Percentiles rank a stretch among this genome's conserved stretches.
phyloP scores from a whole-genome alignment of 192 early-diverging fungal species.

The Phlyctochytrium bullatum region DNA sequence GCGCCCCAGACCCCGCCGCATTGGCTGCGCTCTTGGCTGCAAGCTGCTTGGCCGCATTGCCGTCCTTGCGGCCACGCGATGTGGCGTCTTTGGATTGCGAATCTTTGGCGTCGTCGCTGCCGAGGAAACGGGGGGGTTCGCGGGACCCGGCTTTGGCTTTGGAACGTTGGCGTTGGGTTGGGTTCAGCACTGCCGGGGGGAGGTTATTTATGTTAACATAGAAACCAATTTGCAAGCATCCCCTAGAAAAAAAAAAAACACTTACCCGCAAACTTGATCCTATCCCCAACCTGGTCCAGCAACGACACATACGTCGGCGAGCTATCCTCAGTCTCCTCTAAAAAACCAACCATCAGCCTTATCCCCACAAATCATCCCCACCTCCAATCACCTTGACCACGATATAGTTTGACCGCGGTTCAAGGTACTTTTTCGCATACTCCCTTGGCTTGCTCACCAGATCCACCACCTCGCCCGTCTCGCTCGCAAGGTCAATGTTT shows the following conservation, averaged over 20 bases:
- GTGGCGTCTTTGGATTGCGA: not conserved
- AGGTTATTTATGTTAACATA: not conserved
- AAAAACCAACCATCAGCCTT: not conserved
- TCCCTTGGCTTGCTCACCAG: conserved; percentile 48
- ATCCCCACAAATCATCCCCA: not conserved
- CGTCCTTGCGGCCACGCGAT: not conserved
- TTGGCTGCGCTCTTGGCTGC: not conserved
- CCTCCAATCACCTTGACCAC: conserved; percentile 58
- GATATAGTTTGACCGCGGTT: conserved; percentile 56
- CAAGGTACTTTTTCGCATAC: conserved; percentile 53
- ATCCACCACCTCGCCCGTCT: conserved; percentile 56
- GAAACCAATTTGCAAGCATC: not conserved
- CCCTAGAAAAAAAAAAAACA: not conserved
- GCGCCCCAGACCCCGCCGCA: not conserved
- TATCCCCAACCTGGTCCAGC: conserved; percentile 42
- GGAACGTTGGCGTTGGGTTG: conserved; percentile 16
- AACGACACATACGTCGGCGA: conserved; percentile 39
- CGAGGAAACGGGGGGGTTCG: conserved; percentile 7
- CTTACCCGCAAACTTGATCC: conserved; percentile 49
- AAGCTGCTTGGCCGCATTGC: not conserved
- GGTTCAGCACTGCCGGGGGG: conserved; percentile 12
- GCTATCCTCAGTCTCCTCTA: conserved; percentile 45
- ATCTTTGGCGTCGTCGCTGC: conserved; percentile 9
- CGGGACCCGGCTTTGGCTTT: conserved; percentile 22
- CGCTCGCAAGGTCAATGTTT: conserved; percentile 51